phyloP scores from a whole-genome alignment of 2,329 filamentous ascomycete genomes.

The Fusarium proliferatum region DNA sequence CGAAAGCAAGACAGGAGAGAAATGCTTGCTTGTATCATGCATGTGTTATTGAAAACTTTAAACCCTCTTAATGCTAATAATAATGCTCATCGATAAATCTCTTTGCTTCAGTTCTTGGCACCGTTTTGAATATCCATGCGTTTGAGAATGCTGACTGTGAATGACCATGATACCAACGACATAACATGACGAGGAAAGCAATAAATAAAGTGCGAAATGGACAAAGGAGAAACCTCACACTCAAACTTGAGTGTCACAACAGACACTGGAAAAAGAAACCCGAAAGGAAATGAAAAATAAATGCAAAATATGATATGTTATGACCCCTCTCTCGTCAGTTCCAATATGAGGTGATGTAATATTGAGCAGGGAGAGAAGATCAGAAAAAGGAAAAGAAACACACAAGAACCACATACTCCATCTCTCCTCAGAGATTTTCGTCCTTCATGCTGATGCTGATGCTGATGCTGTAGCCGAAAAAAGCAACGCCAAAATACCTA shows the following conservation, averaged over 20 bases:
- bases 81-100: neutral
- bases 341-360: neutral
- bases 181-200: slow-evolving; percentile 3
- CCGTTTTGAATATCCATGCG: slow-evolving; percentile 9
- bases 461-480: neutral
- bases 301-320: slow-evolving; percentile 13
- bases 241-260: neutral
- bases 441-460: slow-evolving; percentile 4
- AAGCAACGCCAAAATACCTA: slow-evolving; percentile 8
- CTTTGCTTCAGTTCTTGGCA: neutral
- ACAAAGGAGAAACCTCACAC: neutral
- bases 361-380: neutral
- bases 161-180: slow-evolving; percentile 6
- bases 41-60: neutral
- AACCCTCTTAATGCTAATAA: neutral
- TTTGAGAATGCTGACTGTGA: slow-evolving; percentile 29
- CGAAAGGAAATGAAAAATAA: neutral
- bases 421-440: slow-evolving; percentile 7
- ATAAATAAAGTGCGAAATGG: slow-evolving; percentile 1
- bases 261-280: neutral
- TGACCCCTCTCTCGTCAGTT: slow-evolving; percentile 2
- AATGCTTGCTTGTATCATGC: slow-evolving; percentile 15
- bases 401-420: slow-evolving; percentile 28
- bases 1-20: neutral
- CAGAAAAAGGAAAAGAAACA: neutral